phyloP scores from a whole-genome alignment of 2,329 filamentous ascomycete genomes.

The Tolypocladium amazonense region DNA sequence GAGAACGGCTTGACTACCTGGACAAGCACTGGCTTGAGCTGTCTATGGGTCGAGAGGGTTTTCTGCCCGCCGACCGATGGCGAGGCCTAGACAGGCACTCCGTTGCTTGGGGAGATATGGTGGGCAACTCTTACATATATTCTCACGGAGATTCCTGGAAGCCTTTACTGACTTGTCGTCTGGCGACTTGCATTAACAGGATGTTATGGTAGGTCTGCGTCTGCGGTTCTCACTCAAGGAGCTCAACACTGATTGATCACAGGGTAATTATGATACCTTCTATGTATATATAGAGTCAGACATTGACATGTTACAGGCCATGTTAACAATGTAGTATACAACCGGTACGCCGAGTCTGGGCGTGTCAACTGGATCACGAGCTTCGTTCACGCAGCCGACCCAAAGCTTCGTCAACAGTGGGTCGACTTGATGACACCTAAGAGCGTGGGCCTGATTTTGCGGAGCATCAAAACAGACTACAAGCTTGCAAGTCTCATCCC shows the following conservation, averaged over 20 bases:
- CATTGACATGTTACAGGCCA: constrained; percentile 32
- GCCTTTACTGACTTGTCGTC: constrained; percentile 8
- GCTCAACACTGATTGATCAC: constrained; percentile 3
- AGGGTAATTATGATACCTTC: background rate
- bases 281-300: no score
- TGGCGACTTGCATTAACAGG: constrained; percentile 18
- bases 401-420: constrained; percentile 54
- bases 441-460: constrained; percentile 63
- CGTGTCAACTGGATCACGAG: constrained; percentile 70
- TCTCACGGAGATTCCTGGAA: background rate
- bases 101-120: constrained; percentile 82
- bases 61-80: constrained; percentile 47
- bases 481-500: constrained; percentile 59
- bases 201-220: constrained; percentile 39
- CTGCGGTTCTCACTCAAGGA: background rate
- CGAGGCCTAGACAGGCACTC: constrained; percentile 54
- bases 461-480: constrained; percentile 71
- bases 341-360: constrained; percentile 72
- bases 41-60: constrained; percentile 65
- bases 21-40: constrained; percentile 55
- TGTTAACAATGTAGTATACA: constrained; percentile 80
- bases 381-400: constrained; percentile 53
- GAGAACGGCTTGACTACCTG: constrained; percentile 9
- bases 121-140: constrained; percentile 26
- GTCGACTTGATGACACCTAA: constrained; percentile 54